A percentile compares a stretch with the other conserved stretches of the same genome.
Evolutionary conservation across 805 yeast genomes (phyloP).

Genomic region (Teunomyces funiuensis): DNA sequence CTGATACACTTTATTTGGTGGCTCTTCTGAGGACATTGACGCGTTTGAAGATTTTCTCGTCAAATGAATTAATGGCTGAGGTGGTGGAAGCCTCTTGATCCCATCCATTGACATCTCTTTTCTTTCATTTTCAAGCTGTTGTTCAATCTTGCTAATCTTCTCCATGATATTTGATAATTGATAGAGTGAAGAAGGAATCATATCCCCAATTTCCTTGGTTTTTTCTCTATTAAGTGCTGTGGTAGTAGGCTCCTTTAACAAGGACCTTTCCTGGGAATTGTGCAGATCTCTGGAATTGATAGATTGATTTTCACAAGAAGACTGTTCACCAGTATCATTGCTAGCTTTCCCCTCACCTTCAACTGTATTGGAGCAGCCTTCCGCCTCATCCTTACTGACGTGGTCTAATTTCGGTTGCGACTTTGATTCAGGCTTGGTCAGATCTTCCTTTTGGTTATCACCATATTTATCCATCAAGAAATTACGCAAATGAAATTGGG

Average conservation of each 20-base stretch:
- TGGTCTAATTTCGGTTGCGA: too few species aligned
- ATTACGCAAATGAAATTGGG: conserved; percentile 81
- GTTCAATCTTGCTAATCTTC: conserved; percentile 15
- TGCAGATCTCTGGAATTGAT: neutral
- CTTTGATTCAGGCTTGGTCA: neutral
- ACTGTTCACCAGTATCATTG: neutral
- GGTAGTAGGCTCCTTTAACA: conserved; percentile 2
- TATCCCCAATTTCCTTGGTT: conserved; percentile 12
- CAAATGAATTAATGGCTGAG: conserved; percentile 15
- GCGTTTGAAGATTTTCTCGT: conserved; percentile 9
- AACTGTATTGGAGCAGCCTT: too few species aligned
- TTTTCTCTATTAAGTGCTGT: conserved; percentile 9
- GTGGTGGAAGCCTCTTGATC: conserved; percentile 13
- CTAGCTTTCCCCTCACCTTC: neutral
- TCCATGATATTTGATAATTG: conserved; percentile 20
- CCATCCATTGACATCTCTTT: conserved; percentile 9
- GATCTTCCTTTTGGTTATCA: conserved; percentile 13
- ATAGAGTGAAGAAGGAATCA: conserved; percentile 23
- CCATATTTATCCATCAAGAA: conserved; percentile 59
- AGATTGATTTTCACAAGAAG: conserved; percentile 4
- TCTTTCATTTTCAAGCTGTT: conserved; percentile 15
- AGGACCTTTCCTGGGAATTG: neutral
- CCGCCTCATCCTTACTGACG: too few species aligned
- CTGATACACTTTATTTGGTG: conserved; percentile 50
- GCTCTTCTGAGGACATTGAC: conserved; percentile 1